Evolutionary conservation across 441 rosid genomes (phyloP).

Genomic region (Populus tomentosa): DNA sequence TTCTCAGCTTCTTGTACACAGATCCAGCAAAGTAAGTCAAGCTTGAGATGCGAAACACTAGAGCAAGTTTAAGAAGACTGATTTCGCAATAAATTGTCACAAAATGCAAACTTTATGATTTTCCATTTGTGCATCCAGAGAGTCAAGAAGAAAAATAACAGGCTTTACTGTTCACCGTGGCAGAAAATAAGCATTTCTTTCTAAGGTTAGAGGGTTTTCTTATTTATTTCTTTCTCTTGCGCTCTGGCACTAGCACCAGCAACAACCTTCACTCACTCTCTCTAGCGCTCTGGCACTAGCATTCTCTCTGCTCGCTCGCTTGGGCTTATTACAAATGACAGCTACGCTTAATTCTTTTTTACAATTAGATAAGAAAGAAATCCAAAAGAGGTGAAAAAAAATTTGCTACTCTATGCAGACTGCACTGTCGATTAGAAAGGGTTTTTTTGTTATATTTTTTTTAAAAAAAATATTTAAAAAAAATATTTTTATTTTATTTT

Average conservation of each 20-base stretch:
- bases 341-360: no score
- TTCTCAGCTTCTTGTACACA: slow-evolving; percentile 14
- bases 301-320: no score
- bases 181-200: slow-evolving; percentile 16
- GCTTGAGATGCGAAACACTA: slow-evolving; percentile 14
- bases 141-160: not conserved
- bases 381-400: no score
- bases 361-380: no score
- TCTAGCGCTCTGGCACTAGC: not conserved
- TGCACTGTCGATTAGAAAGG: no score
- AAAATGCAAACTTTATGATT: slow-evolving; percentile 8
- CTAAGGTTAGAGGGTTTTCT: slow-evolving; percentile 26
- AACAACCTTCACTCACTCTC: slow-evolving; percentile 5
- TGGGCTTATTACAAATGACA: no score
- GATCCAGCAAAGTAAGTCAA: slow-evolving; percentile 18
- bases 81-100: slow-evolving; percentile 16
- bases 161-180: slow-evolving; percentile 23
- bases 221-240: not conserved
- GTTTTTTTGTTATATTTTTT: no score
- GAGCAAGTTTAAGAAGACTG: slow-evolving; percentile 4
- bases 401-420: no score
- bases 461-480: no score
- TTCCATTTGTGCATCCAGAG: slow-evolving; percentile 5
- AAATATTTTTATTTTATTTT: no score
- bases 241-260: slow-evolving; percentile 5